Conservation (phyloP, 2,329 filamentous ascomycete species). For the Pseudopyrenochaeta lycopersici region DNA sequence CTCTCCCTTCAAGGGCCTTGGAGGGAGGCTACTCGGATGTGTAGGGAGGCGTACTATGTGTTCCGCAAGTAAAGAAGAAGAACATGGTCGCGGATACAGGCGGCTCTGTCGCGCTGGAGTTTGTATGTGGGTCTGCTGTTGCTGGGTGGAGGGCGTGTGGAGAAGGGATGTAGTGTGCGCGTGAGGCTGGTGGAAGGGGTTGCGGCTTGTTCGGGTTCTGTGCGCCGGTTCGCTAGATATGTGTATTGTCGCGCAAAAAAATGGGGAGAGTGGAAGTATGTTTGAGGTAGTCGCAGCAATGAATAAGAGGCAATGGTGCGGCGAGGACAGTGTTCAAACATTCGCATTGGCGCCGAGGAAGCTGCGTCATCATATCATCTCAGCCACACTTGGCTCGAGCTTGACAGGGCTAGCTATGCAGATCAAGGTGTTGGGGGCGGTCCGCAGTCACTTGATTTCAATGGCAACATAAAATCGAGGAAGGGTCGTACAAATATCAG, state of each 20-base stretch:
- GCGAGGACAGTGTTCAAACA: constrained; percentile 4
- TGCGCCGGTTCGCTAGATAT: neutral
- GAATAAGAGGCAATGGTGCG: constrained; percentile 1
- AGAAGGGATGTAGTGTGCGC: neutral
- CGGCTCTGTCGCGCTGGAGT: constrained; percentile 1
- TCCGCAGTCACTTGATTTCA: neutral
- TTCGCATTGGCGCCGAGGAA: constrained; percentile 28
- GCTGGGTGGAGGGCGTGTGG: neutral
- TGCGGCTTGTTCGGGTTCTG: neutral
- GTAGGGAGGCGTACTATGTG: constrained; percentile 52
- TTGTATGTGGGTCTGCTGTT: neutral
- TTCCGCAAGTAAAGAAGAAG: constrained; percentile 62
- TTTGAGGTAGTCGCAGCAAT: neutral
- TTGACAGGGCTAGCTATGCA: constrained; percentile 1
- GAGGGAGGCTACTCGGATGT: too few species aligned
- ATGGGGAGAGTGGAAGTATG: neutral
- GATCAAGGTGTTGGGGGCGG: neutral
- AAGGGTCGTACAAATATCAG: neutral
- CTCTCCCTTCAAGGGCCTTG: too few species aligned
- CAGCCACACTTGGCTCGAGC: constrained; percentile 38
- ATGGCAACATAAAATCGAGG: neutral
- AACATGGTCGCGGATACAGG: constrained; percentile 44
- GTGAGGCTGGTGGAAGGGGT: neutral
- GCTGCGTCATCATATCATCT: constrained; percentile 27
- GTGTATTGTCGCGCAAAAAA: neutral